Conservation (phyloP, 2,329 filamentous ascomycete species). For the Scedosporium minutisporum region DNA sequence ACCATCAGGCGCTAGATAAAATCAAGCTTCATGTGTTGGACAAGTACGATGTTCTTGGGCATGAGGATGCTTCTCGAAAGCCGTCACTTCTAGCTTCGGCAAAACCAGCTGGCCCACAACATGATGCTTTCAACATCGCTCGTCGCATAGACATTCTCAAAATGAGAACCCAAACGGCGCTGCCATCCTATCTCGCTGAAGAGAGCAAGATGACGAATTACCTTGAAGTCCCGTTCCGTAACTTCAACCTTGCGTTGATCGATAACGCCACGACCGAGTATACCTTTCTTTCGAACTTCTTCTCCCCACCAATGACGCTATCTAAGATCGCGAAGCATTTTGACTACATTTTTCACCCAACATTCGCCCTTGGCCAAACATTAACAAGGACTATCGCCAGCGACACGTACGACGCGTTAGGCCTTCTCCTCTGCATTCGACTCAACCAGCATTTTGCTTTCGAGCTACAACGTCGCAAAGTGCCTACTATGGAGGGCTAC, state of each 20-base stretch:
- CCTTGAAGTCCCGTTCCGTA: conserved; percentile 81
- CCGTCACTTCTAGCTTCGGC: conserved; percentile 45
- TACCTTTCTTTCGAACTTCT: conserved; percentile 84
- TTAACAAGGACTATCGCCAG: conserved; percentile 69
- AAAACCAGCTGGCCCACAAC: conserved; percentile 46
- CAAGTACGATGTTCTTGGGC: conserved; percentile 71
- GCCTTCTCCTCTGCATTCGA: conserved; percentile 81
- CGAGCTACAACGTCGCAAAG: conserved; percentile 80
- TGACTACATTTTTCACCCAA: conserved; percentile 78
- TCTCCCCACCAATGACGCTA: conserved; percentile 66
- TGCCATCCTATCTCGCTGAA: conserved; percentile 84
- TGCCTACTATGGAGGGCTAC: conserved; percentile 82
- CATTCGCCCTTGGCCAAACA: conserved; percentile 70
- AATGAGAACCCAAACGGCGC: conserved; percentile 60
- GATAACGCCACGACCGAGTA: conserved; percentile 95
- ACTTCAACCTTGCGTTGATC: conserved; percentile 87
- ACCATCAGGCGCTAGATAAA: conserved; percentile 73
- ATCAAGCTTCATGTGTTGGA: conserved; percentile 77
- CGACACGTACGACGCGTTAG: conserved; percentile 73
- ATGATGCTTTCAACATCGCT: conserved; percentile 85
- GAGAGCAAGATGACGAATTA: conserved; percentile 81
- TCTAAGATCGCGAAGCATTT: conserved; percentile 75
- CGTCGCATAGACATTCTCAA: conserved; percentile 75
- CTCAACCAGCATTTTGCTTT: conserved; percentile 93
- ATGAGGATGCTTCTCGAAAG: conserved; percentile 61